Base-by-base conservation (phyloP, 1,139 yeast species). In the Candida frijolesensis region DNA sequence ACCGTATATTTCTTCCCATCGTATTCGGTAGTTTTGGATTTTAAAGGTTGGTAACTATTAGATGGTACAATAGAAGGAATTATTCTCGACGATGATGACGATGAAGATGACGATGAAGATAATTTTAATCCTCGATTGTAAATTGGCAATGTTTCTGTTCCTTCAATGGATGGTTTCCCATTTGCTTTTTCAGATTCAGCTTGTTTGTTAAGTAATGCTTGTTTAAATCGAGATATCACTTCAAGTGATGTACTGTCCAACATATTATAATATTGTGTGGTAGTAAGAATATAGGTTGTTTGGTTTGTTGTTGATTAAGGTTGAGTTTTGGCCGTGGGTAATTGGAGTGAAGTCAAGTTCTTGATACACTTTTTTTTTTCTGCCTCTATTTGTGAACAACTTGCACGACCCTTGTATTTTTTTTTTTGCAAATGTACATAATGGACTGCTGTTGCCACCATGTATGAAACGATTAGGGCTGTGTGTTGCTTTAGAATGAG, bases 1-100 rank as follows among this genome's bases (percentile, higher is more conserved):
- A 76, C 78, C 46, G 74, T 58, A 55, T 73, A 74, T 52, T 67
- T 65, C n/a, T 57, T 59, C n/a, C 78, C 79, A 47, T 71, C 68
- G 56, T 73, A 74, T 50, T 75, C 79, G 32, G 76, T 78, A 18
- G 73, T 65, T 55, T 72, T 72, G 15, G 75, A 60, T 29, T 60
- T 59, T 27, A 74, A 63, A 10, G 63, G 46, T 47, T 65, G 64
- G 29, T 65, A 55, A 18, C 63, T 51, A 12, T 25, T 25, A 25
- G 8, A 8, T 8, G 29, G 29, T 25, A 25, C 29, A 25, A 25
- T 25, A 25, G 29, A 25, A 25, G 29, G 29, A 25, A 25, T 9
- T 25, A 25, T 8, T 25, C 7, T 25, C 10, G 29, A 6, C 8
- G 50, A 40, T 52, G 15, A 61, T 11, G 44, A 51, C 19, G 60